phyloP scores from a whole-genome alignment of 2,329 filamentous ascomycete species.

The Sclerotinia glacialis region DNA sequence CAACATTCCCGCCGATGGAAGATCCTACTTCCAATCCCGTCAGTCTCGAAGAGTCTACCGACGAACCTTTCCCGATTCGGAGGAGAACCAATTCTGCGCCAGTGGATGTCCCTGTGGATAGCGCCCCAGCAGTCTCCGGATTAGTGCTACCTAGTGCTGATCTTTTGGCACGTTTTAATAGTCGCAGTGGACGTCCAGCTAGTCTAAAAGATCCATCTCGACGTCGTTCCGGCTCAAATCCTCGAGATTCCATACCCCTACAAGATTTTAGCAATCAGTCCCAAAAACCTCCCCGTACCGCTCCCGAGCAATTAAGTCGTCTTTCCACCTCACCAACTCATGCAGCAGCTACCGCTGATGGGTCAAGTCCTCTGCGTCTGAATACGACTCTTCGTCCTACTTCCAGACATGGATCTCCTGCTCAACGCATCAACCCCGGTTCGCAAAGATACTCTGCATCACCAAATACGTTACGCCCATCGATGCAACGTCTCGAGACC shows the following conservation, averaged over 20 bases:
- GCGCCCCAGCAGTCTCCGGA: not conserved
- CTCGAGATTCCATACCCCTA: slow-evolving; percentile 10
- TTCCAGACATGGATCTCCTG: slow-evolving; percentile 18
- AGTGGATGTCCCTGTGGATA: not conserved
- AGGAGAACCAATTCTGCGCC: slow-evolving; percentile 31
- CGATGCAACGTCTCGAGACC: slow-evolving; percentile 54
- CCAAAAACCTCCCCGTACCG: slow-evolving; percentile 18
- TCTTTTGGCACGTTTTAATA: slow-evolving; percentile 37
- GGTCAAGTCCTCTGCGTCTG: slow-evolving; percentile 18
- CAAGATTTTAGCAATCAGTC: slow-evolving; percentile 4
- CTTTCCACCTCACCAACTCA: slow-evolving; percentile 24
- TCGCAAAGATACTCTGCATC: slow-evolving; percentile 24
- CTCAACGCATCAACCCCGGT: not conserved
- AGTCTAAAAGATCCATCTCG: slow-evolving; percentile 34
- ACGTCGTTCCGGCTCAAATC: slow-evolving; percentile 28
- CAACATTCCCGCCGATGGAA: slow-evolving; percentile 16
- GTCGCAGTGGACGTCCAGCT: slow-evolving; percentile 36
- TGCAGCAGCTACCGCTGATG: slow-evolving; percentile 24
- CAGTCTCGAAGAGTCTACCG: not conserved
- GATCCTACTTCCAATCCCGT: not conserved
- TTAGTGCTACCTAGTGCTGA: slow-evolving; percentile 34
- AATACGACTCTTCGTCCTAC: slow-evolving; percentile 12
- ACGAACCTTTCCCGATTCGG: slow-evolving; percentile 21
- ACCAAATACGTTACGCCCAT: slow-evolving; percentile 42
- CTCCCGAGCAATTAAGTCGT: slow-evolving; percentile 5